A percentile compares a stretch with the other conserved stretches of the same genome.
Conservation (phyloP, 2,329 filamentous ascomycete genomes). For the Curvularia hawaiiensis region DNA sequence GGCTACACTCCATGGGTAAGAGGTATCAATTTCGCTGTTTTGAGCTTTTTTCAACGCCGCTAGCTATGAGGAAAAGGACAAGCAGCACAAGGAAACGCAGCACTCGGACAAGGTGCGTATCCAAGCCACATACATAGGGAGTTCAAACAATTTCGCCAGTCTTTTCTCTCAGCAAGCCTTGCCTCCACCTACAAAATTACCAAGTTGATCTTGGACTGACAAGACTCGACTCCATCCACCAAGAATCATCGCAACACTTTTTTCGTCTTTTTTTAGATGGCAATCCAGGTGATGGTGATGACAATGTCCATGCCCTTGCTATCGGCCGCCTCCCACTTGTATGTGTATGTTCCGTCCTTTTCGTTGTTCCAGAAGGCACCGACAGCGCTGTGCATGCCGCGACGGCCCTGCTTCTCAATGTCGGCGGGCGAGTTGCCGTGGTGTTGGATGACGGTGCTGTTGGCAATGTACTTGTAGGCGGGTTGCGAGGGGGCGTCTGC, state of each 20-base stretch:
- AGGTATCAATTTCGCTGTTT: conserved; percentile 15
- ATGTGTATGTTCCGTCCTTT: conserved; percentile 88
- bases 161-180: conserved; percentile 2
- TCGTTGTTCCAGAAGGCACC: conserved; percentile 91
- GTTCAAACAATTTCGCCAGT: conserved; percentile 1
- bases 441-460: conserved; percentile 98
- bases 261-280: conserved; percentile 29
- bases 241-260: neutral
- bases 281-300: conserved; percentile 72
- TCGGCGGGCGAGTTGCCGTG: conserved; percentile 51
- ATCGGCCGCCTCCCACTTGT: conserved; percentile 73
- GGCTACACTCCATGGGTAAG: conserved; percentile 1
- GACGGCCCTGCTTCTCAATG: conserved; percentile 72
- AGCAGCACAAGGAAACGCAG: neutral
- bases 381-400: conserved; percentile 88
- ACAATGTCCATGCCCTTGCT: conserved; percentile 60
- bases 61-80: conserved; percentile 11
- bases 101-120: conserved; percentile 2
- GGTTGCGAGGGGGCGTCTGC: conserved; percentile 54
- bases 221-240: neutral
- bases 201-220: neutral
- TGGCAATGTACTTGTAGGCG: conserved; percentile 91
- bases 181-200: neutral
- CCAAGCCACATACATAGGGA: conserved; percentile 7
- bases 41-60: conserved; percentile 16